Evolutionary conservation across 495 filamentous ascomycete genomes (phyloP).

Genomic region (Xylaria nigripes): DNA sequence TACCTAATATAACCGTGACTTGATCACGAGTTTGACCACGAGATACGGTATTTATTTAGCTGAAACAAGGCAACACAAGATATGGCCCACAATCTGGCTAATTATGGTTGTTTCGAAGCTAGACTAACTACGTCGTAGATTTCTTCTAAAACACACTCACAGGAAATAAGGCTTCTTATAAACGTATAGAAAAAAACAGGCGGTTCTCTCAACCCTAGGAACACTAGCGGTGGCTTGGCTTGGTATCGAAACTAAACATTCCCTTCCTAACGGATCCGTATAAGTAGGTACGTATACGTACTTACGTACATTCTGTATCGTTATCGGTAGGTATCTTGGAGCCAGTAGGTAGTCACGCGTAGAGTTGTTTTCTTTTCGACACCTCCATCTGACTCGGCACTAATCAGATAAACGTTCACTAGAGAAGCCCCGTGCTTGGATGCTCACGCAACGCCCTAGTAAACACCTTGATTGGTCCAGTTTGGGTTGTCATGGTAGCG

Average conservation of each 20-base stretch:
- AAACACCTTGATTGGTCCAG: neutral
- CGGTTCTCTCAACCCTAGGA: too few relatives aligned
- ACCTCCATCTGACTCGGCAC: neutral
- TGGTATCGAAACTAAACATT: too few relatives aligned
- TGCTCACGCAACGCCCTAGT: neutral
- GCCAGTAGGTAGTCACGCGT: neutral
- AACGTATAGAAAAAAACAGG: too few relatives aligned
- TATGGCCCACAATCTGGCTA: conserved; percentile 8
- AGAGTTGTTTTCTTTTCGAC: neutral
- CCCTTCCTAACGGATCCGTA: too few relatives aligned
- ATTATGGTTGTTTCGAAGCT: conserved; percentile 1
- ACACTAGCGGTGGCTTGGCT: too few relatives aligned
- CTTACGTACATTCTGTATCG: neutral
- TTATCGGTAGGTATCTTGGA: neutral
- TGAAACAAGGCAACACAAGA: neutral
- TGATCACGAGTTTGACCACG: too few relatives aligned
- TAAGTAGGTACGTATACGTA: too few relatives aligned
- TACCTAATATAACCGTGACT: too few relatives aligned
- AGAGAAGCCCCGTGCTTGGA: neutral
- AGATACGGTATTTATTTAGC: neutral
- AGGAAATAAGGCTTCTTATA: too few relatives aligned
- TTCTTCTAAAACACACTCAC: too few relatives aligned
- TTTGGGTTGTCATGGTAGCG: conserved; percentile 29
- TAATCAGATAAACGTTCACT: neutral
- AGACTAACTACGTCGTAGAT: too few relatives aligned